Base-by-base conservation (phyloP, 176 grass and related monocot genomes). In the Musa itinerans region DNA sequence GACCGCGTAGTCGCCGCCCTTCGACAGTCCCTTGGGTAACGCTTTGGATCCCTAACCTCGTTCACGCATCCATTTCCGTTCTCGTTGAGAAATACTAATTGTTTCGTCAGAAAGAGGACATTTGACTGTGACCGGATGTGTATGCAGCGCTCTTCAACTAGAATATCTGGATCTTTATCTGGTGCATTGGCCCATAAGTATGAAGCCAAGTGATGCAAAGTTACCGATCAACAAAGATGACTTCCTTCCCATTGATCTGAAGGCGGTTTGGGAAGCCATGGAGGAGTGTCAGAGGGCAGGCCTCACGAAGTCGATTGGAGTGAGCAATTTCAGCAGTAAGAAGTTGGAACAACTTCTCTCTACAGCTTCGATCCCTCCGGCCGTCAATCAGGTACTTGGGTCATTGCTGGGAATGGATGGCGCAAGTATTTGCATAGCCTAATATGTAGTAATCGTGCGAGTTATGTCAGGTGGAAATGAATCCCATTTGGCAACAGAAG, bases 81-180 rank as follows among this genome's bases (percentile, higher is more conserved):
- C 3, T 50, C 2, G 12, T 16, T 12, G 65, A 50, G 14, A 10
- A 2, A 12, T 66, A 22, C 75, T 52, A 14, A 58, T 75, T 1
- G 50, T 23, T 4, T 53, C 11, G 14, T 53, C 0, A 1, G 52
- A 7, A 55, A 8, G 52, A 54, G 13, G 10, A 57, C 48, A 21
- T 75, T 58, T 54, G 12, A 16, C 56, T 54, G 65, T 43, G 34
- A 43, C 4, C 3, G 34, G 34, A 43, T 11, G 20, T 50, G 65
- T 1, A 2, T 74, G 9, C 61, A 82, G 70, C 9, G 84, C 78
- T 21, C 84, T 92, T 61, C 76, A 82, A 59, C 52, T 89, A 2
- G 89, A 74, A 54, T 88, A 96, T 75, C 66, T 96, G 10, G 89
- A 96, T 83, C 86, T 96, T 1, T 92, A 89, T 78, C 87, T 96